A percentile compares a stretch with the other conserved stretches of the same genome.
phyloP scores from a whole-genome alignment of 495 filamentous ascomycete species.

The Penicillium samsonianum region DNA sequence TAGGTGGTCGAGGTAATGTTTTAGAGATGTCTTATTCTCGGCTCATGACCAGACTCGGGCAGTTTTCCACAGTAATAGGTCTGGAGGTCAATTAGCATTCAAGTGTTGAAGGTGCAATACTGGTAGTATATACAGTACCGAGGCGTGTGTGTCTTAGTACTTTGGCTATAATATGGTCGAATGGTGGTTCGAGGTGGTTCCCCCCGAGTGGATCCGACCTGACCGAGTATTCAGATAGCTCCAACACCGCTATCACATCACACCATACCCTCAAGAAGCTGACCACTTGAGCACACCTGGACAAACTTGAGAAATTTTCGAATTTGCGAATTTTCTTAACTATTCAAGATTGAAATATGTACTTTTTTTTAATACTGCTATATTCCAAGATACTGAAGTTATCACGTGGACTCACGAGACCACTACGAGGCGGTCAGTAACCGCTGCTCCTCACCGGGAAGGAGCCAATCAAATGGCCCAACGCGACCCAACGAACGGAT shows the following conservation, averaged over 20 bases:
- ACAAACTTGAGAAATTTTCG: background rate
- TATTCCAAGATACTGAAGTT: background rate
- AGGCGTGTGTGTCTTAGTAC: background rate
- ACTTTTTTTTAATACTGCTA: background rate
- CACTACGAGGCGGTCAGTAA: slow-evolving; percentile 28
- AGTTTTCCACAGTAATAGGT: background rate
- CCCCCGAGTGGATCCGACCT: slow-evolving; percentile 9
- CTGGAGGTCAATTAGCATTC: background rate
- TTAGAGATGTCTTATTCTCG: slow-evolving; percentile 2
- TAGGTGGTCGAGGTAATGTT: background rate
- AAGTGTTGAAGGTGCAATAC: background rate
- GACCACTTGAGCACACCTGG: background rate
- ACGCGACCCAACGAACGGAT: slow-evolving; percentile 48
- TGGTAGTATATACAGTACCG: background rate
- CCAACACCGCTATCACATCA: slow-evolving; percentile 2
- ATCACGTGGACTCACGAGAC: slow-evolving; percentile 20
- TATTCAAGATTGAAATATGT: background rate
- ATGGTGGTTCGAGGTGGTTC: slow-evolving; percentile 9
- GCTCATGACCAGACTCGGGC: background rate
- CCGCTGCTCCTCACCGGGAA: slow-evolving; percentile 15
- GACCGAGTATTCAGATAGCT: slow-evolving; percentile 10
- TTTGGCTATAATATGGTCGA: slow-evolving; percentile 7
- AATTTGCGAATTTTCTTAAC: background rate
- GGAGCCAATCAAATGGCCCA: slow-evolving; percentile 36
- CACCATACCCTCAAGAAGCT: background rate